phyloP scores from a whole-genome alignment of 495 filamentous ascomycete species.

The Penicillium bialowiezense region DNA sequence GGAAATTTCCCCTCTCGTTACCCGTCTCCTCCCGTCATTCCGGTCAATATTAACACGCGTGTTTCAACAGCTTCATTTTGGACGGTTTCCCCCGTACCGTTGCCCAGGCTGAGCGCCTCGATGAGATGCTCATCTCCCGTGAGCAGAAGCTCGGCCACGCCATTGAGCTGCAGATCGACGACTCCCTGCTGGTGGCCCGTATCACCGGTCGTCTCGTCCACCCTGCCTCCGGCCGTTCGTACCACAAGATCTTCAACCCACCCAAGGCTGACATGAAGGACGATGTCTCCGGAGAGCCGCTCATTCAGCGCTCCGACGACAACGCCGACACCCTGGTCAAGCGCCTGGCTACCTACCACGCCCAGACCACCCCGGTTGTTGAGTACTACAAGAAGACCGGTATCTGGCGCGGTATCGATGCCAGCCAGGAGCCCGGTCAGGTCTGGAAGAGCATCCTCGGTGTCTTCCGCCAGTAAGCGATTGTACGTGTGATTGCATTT shows the following conservation, averaged over 20 bases:
- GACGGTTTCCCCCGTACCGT: slow-evolving; percentile 98
- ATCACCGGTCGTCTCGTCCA: slow-evolving; percentile 97
- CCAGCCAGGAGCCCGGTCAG: slow-evolving; percentile 90
- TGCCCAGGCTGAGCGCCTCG: slow-evolving; percentile 88
- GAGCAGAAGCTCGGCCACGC: slow-evolving; percentile 85
- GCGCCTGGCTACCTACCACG: slow-evolving; percentile 88
- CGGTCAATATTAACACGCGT: slow-evolving; percentile 13
- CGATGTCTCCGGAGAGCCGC: slow-evolving; percentile 92
- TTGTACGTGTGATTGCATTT: not conserved
- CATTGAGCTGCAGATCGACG: slow-evolving; percentile 95
- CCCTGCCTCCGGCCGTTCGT: slow-evolving; percentile 90
- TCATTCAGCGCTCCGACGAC: slow-evolving; percentile 95
- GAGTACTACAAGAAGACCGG: slow-evolving; percentile 94
- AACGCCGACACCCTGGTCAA: slow-evolving; percentile 97
- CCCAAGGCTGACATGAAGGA: slow-evolving; percentile 92
- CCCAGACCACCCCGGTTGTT: slow-evolving; percentile 89
- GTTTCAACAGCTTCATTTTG: slow-evolving; percentile 79
- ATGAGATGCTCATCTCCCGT: slow-evolving; percentile 77
- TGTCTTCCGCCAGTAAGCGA: slow-evolving; percentile 66
- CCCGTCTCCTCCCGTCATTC: not conserved
- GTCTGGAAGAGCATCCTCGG: slow-evolving; percentile 91
- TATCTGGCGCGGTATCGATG: slow-evolving; percentile 95
- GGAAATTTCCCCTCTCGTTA: no score
- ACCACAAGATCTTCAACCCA: slow-evolving; percentile 99
- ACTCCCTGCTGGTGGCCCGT: slow-evolving; percentile 85